Percentiles rank a stretch among this genome's conserved stretches.
Conservation (phyloP, 768 basidiomycete species). For the Steccherinum ochraceum region DNA sequence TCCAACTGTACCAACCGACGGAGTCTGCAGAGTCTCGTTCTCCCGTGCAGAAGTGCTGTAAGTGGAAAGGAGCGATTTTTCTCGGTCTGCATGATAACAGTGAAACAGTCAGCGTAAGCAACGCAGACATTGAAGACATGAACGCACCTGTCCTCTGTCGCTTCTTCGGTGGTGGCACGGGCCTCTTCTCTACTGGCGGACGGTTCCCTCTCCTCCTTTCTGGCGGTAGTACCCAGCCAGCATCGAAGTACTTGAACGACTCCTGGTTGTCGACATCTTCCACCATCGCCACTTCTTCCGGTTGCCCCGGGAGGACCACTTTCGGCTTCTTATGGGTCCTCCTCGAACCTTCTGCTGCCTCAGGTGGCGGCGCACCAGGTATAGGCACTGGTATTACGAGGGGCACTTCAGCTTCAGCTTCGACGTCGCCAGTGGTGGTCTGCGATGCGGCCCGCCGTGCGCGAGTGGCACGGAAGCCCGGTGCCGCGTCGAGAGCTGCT, state of each 20-base stretch:
- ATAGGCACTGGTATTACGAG: neutral
- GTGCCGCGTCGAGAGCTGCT: constrained; percentile 22
- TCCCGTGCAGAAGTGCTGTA: constrained; percentile 8
- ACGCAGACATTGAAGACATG: constrained; percentile 14
- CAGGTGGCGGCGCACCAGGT: constrained; percentile 3
- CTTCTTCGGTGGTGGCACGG: constrained; percentile 47
- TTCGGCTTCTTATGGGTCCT: constrained; percentile 4
- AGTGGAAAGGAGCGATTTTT: constrained; percentile 9
- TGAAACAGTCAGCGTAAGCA: neutral
- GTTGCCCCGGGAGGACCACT: constrained; percentile 18
- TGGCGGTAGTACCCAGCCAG: constrained; percentile 81
- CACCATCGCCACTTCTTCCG: constrained; percentile 50
- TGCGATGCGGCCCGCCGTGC: constrained; percentile 40
- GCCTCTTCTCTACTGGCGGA: constrained; percentile 35
- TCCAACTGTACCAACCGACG: neutral
- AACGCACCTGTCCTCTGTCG: constrained; percentile 38
- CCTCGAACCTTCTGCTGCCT: constrained; percentile 14
- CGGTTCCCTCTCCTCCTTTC: constrained; percentile 65
- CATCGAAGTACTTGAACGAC: constrained; percentile 78
- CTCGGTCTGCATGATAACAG: constrained; percentile 3
- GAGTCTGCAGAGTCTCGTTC: constrained; percentile 6
- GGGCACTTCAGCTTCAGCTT: constrained; percentile 17
- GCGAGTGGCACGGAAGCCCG: constrained; percentile 44
- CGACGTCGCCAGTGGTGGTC: constrained; percentile 37
- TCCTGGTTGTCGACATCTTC: constrained; percentile 65